Conservation (phyloP, 495 filamentous ascomycete species). For the Paragyromitra xinjiangensis region DNA sequence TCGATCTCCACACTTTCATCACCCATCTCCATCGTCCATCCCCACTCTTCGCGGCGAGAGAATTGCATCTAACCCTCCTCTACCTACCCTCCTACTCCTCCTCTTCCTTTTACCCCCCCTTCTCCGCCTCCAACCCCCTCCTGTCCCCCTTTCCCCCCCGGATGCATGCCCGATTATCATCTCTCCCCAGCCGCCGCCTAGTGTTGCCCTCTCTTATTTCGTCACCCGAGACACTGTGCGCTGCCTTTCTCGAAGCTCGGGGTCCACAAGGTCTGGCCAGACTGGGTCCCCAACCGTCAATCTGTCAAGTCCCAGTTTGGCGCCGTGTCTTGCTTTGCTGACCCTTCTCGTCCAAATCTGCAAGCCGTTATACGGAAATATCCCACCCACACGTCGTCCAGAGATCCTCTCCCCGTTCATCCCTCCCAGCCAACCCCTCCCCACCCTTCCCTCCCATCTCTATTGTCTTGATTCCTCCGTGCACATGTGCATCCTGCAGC, state of each 20-base stretch:
- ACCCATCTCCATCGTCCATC: slow-evolving; percentile 52
- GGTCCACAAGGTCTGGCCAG: slow-evolving; percentile 54
- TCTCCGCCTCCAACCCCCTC: slow-evolving; percentile 13
- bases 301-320: slow-evolving; percentile 56
- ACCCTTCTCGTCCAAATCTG: slow-evolving; percentile 56
- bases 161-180: slow-evolving; percentile 51
- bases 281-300: slow-evolving; percentile 54
- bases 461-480: slow-evolving; percentile 56
- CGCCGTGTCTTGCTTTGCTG: slow-evolving; percentile 54
- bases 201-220: slow-evolving; percentile 57
- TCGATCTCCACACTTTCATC: slow-evolving; percentile 51
- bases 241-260: slow-evolving; percentile 56
- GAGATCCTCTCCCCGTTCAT: slow-evolving; percentile 56
- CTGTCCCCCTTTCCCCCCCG: slow-evolving; percentile 14
- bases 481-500: slow-evolving; percentile 57
- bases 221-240: slow-evolving; percentile 56
- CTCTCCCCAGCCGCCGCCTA: slow-evolving; percentile 48
- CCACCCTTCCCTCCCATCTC: slow-evolving; percentile 54
- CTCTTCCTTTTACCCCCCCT: slow-evolving; percentile 15
- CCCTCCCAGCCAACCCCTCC: slow-evolving; percentile 54
- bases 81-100: slow-evolving; percentile 23
- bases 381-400: slow-evolving; percentile 55
- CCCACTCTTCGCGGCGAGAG: slow-evolving; percentile 42
- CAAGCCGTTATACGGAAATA: slow-evolving; percentile 56
- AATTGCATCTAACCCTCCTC: slow-evolving; percentile 53